Percentiles rank a stretch among this genome's conserved stretches.
Evolutionary conservation across 2,329 filamentous ascomycete species (phyloP).

Genomic region (Raffaelea ambrosiae): DNA sequence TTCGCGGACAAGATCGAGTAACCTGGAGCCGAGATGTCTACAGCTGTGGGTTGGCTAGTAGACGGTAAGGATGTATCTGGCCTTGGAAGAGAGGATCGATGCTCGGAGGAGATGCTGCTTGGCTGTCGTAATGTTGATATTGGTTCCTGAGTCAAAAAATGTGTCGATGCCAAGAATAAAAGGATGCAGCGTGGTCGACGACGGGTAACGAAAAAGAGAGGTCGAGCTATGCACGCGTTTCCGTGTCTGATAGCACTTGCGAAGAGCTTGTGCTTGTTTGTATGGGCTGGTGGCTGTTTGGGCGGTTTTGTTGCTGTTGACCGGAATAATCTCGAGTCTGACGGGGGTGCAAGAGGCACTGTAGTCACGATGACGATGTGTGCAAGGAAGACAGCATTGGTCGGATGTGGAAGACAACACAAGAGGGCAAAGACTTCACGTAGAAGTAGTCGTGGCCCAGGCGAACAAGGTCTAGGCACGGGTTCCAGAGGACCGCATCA

Average conservation of each 20-base stretch:
- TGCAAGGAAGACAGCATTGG: not conserved
- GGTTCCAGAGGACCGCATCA: not conserved
- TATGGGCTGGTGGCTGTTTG: too few species aligned
- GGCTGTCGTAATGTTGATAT: not conserved
- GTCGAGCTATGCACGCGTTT: too few species aligned
- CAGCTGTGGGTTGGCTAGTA: not conserved
- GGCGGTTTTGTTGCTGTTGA: too few species aligned
- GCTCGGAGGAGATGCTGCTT: not conserved
- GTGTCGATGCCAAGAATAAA: too few species aligned
- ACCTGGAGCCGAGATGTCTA: not conserved
- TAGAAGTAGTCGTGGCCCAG: not conserved
- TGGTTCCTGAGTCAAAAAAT: not conserved
- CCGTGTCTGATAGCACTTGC: too few species aligned
- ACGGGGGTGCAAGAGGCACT: too few species aligned
- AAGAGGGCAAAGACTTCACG: not conserved
- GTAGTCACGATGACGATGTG: not conserved
- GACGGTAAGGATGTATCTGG: not conserved
- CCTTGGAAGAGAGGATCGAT: slow-evolving; percentile 1
- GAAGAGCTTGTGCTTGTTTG: too few species aligned
- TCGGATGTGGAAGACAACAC: not conserved
- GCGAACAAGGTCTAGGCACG: not conserved
- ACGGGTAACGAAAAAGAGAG: too few species aligned
- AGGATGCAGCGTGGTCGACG: too few species aligned
- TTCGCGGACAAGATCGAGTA: not conserved
- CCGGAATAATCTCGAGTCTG: too few species aligned